Conservation (phyloP, 768 basidiomycete species). For the Mrakia blollopis region DNA sequence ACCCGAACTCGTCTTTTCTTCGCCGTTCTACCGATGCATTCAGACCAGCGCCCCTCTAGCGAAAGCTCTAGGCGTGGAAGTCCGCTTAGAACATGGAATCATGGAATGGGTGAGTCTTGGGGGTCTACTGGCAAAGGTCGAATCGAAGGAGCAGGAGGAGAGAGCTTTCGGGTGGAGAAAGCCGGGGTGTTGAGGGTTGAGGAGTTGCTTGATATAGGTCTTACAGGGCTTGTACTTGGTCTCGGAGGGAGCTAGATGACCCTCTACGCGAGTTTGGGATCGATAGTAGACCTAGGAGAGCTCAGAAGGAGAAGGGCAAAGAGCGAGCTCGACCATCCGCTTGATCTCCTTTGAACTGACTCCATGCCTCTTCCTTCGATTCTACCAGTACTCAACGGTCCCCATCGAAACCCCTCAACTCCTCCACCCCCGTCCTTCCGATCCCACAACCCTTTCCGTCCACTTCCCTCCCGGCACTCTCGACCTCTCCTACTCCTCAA, state of each 20-base stretch:
- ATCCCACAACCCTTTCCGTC: slow-evolving; percentile 31
- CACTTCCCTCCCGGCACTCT: slow-evolving; percentile 38
- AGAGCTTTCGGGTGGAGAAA: neutral
- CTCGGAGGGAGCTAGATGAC: no score
- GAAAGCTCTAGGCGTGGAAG: slow-evolving; percentile 29
- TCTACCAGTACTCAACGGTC: slow-evolving; percentile 42
- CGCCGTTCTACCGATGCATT: slow-evolving; percentile 45
- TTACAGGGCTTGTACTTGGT: no score
- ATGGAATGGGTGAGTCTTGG: slow-evolving; percentile 42
- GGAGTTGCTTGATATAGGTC: no score
- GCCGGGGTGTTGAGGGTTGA: neutral
- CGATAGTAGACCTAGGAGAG: neutral
- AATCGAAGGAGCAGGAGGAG: neutral
- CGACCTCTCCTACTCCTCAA: slow-evolving; percentile 37
- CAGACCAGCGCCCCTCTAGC: slow-evolving; percentile 40
- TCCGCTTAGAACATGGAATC: slow-evolving; percentile 43
- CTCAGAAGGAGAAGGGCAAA: neutral
- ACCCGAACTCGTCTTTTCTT: slow-evolving; percentile 42
- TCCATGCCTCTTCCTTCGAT: neutral
- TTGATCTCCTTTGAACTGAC: neutral
- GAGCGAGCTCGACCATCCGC: neutral
- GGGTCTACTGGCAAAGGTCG: neutral
- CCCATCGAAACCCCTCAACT: slow-evolving; percentile 26
- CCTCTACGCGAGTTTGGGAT: no score
- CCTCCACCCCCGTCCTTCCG: slow-evolving; percentile 42